Evolutionary conservation across 257 asterid species (phyloP).

Genomic region (Buddleja alternifolia): DNA sequence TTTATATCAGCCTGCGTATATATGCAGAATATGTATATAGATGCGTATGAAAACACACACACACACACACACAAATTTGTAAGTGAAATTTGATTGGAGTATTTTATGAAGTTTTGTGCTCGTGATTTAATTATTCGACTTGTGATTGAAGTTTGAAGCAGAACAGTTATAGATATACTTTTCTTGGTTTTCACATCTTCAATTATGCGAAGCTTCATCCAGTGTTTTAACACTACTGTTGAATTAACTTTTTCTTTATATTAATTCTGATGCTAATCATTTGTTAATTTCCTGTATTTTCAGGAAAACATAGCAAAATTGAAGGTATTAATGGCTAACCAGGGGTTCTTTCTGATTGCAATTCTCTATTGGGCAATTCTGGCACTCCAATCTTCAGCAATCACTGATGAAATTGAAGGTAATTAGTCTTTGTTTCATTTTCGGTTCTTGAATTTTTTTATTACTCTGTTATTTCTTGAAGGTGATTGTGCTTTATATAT

Average conservation of each 20-base stretch:
- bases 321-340: conserved; percentile 49
- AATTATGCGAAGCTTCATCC: conserved; percentile 43
- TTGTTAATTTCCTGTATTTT: conserved; percentile 12
- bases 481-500: conserved; percentile 11
- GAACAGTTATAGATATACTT: conserved; percentile 41
- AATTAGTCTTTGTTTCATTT: conserved; percentile 14
- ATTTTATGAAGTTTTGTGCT: conserved; percentile 11
- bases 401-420: conserved; percentile 67
- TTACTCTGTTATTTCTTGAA: not conserved
- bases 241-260: conserved; percentile 25
- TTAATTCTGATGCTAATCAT: conserved; percentile 27
- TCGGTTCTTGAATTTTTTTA: not conserved
- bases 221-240: conserved; percentile 26
- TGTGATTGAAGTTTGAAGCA: conserved; percentile 41
- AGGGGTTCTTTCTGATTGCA: conserved; percentile 34
- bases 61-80: not conserved
- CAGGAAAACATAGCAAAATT: conserved; percentile 9
- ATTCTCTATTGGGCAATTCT: conserved; percentile 39
- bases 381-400: conserved; percentile 47
- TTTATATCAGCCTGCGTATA: not conserved
- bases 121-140: conserved; percentile 28
- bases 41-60: not conserved
- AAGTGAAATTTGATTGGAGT: not conserved
- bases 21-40: conserved; percentile 3
- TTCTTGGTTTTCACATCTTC: conserved; percentile 48